These are phyloP conservation scores for Globisporangium spiculum DNA, from an alignment of 352 stramenopile species.

Conservation along the genomic window DNA sequence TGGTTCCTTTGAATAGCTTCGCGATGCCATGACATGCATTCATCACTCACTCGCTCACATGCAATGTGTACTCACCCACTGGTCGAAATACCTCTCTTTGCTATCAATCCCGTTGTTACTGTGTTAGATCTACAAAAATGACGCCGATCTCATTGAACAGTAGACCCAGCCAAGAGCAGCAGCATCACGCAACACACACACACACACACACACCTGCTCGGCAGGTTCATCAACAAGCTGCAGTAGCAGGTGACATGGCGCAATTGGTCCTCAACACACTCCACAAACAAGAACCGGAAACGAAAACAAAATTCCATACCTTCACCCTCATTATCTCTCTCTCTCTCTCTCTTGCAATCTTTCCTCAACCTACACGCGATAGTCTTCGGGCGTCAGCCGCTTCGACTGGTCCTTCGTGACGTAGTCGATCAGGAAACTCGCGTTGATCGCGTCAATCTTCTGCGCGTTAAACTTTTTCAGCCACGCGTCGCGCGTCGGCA, in stretches of 20 bases:
- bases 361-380: constrained; percentile 34
- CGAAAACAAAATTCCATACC: background rate
- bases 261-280: too few relatives aligned
- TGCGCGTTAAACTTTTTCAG: constrained; percentile 67
- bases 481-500: constrained; percentile 60
- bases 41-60: background rate
- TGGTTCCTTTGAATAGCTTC: background rate
- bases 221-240: background rate
- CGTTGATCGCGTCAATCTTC: constrained; percentile 72
- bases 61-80: background rate
- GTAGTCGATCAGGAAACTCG: constrained; percentile 82
- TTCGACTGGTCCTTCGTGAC: constrained; percentile 78
- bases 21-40: too few relatives aligned
- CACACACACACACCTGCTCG: background rate
- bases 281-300: background rate
- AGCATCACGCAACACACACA: background rate
- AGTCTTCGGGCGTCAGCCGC: constrained; percentile 46
- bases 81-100: background rate
- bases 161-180: background rate
- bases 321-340: background rate
- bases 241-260: background rate
- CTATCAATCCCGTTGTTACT: background rate
- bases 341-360: background rate
- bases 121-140: constrained; percentile 22
- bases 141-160: constrained; percentile 22